Percentiles rank a stretch among this genome's conserved stretches.
phyloP scores from a whole-genome alignment of 495 filamentous ascomycete species.

The Hypoxylon fuscum region DNA sequence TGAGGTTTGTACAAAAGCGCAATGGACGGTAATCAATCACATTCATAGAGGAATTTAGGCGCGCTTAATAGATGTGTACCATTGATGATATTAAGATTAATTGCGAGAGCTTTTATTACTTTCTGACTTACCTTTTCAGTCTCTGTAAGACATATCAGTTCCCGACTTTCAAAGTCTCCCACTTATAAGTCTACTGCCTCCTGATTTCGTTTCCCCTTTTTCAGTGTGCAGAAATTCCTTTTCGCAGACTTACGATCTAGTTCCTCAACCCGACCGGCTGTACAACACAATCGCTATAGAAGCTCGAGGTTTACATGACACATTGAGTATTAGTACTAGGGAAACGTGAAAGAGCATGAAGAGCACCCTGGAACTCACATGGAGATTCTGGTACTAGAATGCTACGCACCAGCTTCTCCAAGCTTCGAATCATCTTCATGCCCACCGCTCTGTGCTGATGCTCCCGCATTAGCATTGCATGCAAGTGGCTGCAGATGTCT shows the following conservation, averaged over 20 bases:
- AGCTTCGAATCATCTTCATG: not conserved
- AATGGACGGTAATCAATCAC: not conserved
- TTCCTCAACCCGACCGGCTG: too few species aligned
- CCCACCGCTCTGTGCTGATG: not conserved
- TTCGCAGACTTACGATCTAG: too few species aligned
- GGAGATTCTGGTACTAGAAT: conserved; percentile 1
- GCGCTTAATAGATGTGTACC: conserved; percentile 15
- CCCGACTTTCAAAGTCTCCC: too few species aligned
- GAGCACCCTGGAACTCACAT: conserved; percentile 28
- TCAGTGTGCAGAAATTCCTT: too few species aligned
- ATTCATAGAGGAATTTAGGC: conserved; percentile 14
- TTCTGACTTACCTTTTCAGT: not conserved
- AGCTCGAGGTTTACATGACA: too few species aligned
- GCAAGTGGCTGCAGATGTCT: conserved; percentile 6
- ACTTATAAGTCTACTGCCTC: too few species aligned
- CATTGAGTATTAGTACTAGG: too few species aligned
- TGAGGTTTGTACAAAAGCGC: conserved; percentile 15
- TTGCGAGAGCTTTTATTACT: not conserved
- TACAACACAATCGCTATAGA: too few species aligned
- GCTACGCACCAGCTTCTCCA: conserved; percentile 6
- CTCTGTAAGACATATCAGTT: not conserved
- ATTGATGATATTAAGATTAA: conserved; percentile 12
- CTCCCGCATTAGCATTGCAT: conserved; percentile 4
- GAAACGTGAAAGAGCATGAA: not conserved
- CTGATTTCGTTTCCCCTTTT: too few species aligned